A percentile compares a stretch with the other conserved stretches of the same genome.
phyloP scores from a whole-genome alignment of 1,139 yeast genomes.

The Diutina ranongensis region DNA sequence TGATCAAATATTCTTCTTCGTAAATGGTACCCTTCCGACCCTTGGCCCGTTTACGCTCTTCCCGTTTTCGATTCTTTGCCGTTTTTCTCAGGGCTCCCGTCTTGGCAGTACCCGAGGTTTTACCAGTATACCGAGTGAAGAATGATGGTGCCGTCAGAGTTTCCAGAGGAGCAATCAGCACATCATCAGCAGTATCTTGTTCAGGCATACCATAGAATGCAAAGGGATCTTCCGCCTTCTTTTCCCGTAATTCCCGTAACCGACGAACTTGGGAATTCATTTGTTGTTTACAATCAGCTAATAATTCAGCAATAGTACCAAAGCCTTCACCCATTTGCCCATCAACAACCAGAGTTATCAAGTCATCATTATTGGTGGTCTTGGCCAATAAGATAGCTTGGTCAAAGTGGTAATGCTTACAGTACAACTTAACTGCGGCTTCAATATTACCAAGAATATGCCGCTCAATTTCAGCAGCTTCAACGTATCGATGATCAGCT shows the following conservation, averaged over 20 bases:
- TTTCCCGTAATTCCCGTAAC: constrained; percentile 70
- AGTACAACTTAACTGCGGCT: constrained; percentile 54
- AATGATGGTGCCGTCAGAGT: constrained; percentile 88
- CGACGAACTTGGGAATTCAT: constrained; percentile 72
- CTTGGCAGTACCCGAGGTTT: constrained; percentile 89
- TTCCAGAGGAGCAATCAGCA: constrained; percentile 90
- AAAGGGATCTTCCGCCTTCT: constrained; percentile 76
- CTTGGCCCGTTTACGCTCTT: constrained; percentile 90
- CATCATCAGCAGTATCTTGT: constrained; percentile 79
- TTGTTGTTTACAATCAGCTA: constrained; percentile 88
- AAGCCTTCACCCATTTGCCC: constrained; percentile 78
- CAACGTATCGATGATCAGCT: constrained; percentile 64
- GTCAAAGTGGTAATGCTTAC: constrained; percentile 67
- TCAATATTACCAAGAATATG: constrained; percentile 49
- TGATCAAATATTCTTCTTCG: constrained; percentile 89
- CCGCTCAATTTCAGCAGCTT: constrained; percentile 73
- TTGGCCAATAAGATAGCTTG: constrained; percentile 63
- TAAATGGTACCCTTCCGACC: constrained; percentile 97
- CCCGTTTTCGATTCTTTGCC: constrained; percentile 83
- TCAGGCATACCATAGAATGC: constrained; percentile 71
- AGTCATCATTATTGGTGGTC: constrained; percentile 27
- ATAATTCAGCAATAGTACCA: constrained; percentile 72
- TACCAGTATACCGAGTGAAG: constrained; percentile 92
- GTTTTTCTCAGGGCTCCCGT: constrained; percentile 94
- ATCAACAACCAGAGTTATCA: constrained; percentile 52